These are phyloP conservation scores for Solanum clarkiae DNA, from an alignment of 257 asterid genomes.

Conservation along the genomic window DNA sequence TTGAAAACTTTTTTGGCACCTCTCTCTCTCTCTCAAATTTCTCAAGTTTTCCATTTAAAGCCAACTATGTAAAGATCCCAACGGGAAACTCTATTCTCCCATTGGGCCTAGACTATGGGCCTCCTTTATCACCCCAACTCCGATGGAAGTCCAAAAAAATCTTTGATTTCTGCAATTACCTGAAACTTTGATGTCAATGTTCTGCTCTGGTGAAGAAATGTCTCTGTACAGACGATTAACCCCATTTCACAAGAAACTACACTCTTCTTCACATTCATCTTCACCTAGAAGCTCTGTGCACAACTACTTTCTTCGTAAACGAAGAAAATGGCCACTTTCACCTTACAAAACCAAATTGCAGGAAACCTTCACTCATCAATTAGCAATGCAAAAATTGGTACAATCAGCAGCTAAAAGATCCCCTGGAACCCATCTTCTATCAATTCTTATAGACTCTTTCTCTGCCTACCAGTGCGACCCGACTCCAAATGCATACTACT, in stretches of 20 bases:
- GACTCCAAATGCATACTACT: constrained; percentile 44
- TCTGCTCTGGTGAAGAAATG: background rate
- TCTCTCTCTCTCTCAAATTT: no score
- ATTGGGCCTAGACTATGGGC: background rate
- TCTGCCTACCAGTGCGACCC: constrained; percentile 39
- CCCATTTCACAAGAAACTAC: background rate
- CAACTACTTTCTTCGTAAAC: constrained; percentile 40
- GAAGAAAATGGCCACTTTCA: constrained; percentile 65
- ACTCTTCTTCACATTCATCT: constrained; percentile 8
- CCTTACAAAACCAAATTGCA: constrained; percentile 34
- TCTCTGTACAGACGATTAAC: background rate
- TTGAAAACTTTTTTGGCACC: no score
- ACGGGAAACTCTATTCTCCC: background rate
- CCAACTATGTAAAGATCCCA: no score
- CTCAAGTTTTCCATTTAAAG: no score
- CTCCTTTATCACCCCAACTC: background rate
- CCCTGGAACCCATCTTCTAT: constrained; percentile 24
- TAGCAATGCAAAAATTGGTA: constrained; percentile 40
- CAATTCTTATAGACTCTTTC: constrained; percentile 31
- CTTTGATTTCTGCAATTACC: background rate
- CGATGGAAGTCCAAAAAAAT: background rate
- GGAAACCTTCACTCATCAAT: constrained; percentile 31
- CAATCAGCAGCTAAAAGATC: constrained; percentile 3
- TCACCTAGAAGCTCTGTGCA: constrained; percentile 18
- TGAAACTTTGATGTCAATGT: background rate